These are phyloP conservation scores for Coniochaeta sp. DNA, from an alignment of 2,329 filamentous ascomycete genomes.

Conservation along the genomic window DNA sequence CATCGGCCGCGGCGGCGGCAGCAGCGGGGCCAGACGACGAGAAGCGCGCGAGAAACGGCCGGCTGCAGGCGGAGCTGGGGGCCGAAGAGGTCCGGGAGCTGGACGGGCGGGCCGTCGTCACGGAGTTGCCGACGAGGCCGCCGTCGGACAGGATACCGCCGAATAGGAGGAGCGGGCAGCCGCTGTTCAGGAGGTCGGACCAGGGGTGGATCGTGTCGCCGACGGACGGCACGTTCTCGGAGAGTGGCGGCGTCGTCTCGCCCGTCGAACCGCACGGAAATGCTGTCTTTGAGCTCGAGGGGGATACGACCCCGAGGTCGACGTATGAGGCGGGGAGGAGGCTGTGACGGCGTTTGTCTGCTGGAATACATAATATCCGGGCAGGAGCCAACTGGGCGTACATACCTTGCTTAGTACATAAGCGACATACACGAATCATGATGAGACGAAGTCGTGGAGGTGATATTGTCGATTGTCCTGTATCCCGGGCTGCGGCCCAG, in stretches of 20 bases:
- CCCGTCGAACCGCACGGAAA: neutral
- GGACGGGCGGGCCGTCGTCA: neutral
- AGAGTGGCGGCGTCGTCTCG: neutral
- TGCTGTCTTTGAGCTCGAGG: constrained; percentile 1
- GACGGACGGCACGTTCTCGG: neutral
- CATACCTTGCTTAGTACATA: too few relatives aligned
- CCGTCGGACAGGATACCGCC: constrained; percentile 1
- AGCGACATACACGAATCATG: too few relatives aligned
- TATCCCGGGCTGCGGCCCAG: neutral
- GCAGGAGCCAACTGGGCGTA: too few relatives aligned
- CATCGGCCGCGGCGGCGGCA: neutral
- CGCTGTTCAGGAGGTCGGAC: constrained; percentile 2
- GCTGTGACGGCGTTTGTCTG: neutral
- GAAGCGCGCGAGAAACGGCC: neutral
- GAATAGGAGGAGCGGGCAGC: neutral
- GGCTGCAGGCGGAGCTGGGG: neutral
- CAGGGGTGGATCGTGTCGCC: constrained; percentile 3
- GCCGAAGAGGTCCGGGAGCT: neutral
- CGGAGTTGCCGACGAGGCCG: neutral
- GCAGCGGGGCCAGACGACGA: neutral
- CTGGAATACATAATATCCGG: neutral
- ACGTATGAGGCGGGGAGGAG: neutral
- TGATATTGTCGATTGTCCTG: neutral
- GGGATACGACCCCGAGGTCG: neutral
- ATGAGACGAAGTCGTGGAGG: neutral